phyloP scores from a whole-genome alignment of 2,329 filamentous ascomycete species.

The Helicocarpus griseus region DNA sequence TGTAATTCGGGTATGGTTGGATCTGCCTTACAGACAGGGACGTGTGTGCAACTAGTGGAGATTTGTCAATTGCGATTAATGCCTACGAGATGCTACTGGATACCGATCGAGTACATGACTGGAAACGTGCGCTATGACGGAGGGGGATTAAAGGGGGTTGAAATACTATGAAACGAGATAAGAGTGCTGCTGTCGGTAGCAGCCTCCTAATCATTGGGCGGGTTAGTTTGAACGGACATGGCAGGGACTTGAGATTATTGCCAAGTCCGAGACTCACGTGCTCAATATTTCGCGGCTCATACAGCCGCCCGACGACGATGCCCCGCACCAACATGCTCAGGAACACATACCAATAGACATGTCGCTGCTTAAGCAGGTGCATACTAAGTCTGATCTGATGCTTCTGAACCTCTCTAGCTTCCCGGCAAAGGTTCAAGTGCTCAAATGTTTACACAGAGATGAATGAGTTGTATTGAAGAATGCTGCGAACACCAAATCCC shows the following conservation, averaged over 20 bases:
- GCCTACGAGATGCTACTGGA: no score
- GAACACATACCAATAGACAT: neutral
- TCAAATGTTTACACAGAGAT: conserved; percentile 1
- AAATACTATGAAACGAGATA: no score
- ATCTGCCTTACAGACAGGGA: no score
- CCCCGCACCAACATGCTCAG: neutral
- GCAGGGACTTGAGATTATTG: neutral
- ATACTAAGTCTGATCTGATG: neutral
- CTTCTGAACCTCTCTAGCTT: neutral
- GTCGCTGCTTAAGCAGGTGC: neutral
- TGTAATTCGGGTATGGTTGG: no score
- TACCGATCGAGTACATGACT: no score
- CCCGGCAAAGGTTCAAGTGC: neutral
- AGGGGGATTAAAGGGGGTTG: no score
- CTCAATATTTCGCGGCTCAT: neutral
- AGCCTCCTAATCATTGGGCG: neutral
- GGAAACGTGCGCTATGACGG: no score
- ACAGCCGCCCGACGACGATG: neutral
- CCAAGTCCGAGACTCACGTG: neutral
- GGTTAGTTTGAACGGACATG: neutral
- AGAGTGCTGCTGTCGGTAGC: no score
- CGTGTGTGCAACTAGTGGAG: no score
- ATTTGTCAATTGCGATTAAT: no score
- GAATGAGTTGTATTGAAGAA: conserved; percentile 1
- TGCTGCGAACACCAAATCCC: neutral